These are phyloP conservation scores for Cornus kousa DNA, from an alignment of 148 eudicot species.

Conservation along the genomic window DNA sequence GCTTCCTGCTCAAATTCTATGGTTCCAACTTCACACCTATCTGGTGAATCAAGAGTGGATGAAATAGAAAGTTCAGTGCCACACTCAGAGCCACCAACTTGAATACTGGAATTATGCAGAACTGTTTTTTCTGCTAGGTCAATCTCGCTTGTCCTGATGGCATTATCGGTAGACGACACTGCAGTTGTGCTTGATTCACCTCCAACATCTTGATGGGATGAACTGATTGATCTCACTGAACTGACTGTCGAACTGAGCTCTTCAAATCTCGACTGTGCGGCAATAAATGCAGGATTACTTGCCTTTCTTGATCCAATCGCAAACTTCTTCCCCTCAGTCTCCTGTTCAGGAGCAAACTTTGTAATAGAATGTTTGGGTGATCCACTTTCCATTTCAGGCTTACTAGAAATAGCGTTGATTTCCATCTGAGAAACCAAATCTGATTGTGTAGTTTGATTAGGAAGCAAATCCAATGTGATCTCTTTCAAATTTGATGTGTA, in stretches of 20 bases:
- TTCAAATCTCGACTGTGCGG: conserved; percentile 70
- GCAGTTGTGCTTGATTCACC: conserved; percentile 33
- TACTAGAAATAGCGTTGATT: conserved; percentile 16
- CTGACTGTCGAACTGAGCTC: conserved; percentile 47
- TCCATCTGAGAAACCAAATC: conserved; percentile 22
- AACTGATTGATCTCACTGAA: conserved; percentile 32
- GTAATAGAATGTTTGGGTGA: conserved; percentile 36
- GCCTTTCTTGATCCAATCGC: conserved; percentile 52
- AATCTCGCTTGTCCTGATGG: conserved; percentile 27
- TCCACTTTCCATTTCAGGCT: conserved; percentile 39
- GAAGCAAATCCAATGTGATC: conserved; percentile 23
- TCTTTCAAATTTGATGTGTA: conserved; percentile 20
- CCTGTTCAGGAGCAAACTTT: conserved; percentile 52
- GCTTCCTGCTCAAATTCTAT: conserved; percentile 34
- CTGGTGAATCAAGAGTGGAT: conserved; percentile 90
- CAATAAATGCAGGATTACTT: conserved; percentile 66
- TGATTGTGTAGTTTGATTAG: conserved; percentile 11
- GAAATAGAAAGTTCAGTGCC: conserved; percentile 89
- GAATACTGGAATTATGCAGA: conserved; percentile 27
- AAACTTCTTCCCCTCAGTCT: conserved; percentile 57
- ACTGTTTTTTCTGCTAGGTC: conserved; percentile 29
- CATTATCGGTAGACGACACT: conserved; percentile 32
- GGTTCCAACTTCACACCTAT: conserved; percentile 49
- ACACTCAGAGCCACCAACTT: conserved; percentile 68
- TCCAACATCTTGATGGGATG: conserved; percentile 30